Evolutionary conservation across 805 yeast genomes (phyloP).

Genomic region (Kuraishia piskuri): DNA sequence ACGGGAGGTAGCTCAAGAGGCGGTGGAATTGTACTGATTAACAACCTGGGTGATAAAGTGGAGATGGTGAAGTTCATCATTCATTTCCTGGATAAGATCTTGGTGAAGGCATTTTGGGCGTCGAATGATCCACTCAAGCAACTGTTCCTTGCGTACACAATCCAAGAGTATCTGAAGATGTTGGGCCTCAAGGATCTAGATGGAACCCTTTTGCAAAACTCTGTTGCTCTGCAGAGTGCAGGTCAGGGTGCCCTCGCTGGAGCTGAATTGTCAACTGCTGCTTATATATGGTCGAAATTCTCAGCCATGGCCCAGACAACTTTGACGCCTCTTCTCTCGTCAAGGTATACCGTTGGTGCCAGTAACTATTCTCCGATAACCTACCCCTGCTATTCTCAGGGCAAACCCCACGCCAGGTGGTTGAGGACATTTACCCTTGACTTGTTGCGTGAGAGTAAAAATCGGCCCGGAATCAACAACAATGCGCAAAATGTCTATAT

Average conservation of each 20-base stretch:
- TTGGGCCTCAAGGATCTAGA: conserved; percentile 34
- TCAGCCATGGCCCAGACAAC: conserved; percentile 64
- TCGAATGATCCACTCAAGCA: conserved; percentile 83
- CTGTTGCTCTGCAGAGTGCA: not conserved
- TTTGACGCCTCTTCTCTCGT: conserved; percentile 62
- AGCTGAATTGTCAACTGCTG: not conserved
- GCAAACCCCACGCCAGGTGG: conserved; percentile 63
- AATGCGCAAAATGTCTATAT: conserved; percentile 41
- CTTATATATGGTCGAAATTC: conserved; percentile 49
- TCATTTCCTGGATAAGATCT: conserved; percentile 52
- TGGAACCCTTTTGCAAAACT: not conserved
- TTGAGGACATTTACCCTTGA: conserved; percentile 60
- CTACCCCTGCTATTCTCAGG: conserved; percentile 59
- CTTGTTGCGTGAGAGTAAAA: conserved; percentile 35
- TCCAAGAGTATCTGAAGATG: conserved; percentile 75
- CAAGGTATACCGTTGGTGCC: conserved; percentile 60
- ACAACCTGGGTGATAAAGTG: conserved; percentile 50
- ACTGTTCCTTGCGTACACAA: conserved; percentile 73
- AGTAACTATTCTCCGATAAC: conserved; percentile 33
- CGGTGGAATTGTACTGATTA: conserved; percentile 25
- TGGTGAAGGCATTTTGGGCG: conserved; percentile 86
- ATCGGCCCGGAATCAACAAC: conserved; percentile 19
- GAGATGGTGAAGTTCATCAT: conserved; percentile 63
- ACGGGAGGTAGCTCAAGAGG: not conserved
- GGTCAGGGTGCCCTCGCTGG: not conserved